Evolutionary conservation across 805 yeast genomes (phyloP), one percentile per base, ranked within the genome.

Genomic region (Ogataea populi-albae): DNA sequence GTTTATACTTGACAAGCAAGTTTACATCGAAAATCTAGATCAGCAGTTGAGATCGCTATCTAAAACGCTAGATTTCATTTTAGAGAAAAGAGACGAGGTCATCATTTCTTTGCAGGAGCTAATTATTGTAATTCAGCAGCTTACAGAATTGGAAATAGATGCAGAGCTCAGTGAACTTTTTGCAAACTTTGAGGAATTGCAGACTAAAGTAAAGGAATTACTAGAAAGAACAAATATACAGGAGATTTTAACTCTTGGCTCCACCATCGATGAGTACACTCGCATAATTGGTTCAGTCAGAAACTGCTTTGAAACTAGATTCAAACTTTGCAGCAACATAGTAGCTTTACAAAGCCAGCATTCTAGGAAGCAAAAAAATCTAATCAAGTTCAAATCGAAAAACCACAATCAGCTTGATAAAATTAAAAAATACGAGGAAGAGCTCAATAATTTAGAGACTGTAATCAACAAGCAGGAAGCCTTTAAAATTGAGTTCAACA

Each of bases 231-330:
- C 83, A 42, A 80, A 87, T 40, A 61, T 84, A 61, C 95, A 86
- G 57, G 97, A 91, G 47, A 77, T 88, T 51, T 65, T 91, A 43
- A 87, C 96, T 0, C 64, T 91, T 30, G 95, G 95, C 2, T 75
- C 84, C 17, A 86, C 95, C 1, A 65, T 91, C 25, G 96, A 91
- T 55, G 97, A 89, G 55, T 89, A 93, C 56, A 66, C 80, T 32
- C 72, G 98, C 32, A 66, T 81, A 11, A 76, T 89, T 17, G 80
- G 83, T 7, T 85, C 95, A 19, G 74, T 87, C 21, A 75, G 81
- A 45, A 73, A 77, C 30, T 78, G 85, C 4, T 81, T 89, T 46
- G 79, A 78, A 30, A 87, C 86, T 38, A 72, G 98, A 47, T 71
- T 77, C 38, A 84, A 79, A 46, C 55, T 73, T 3, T 66, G 75